These are phyloP conservation scores for baker's yeast (Saccharomyces cerevisiae) DNA, from an alignment of 805 yeast genomes.

Conservation along the genomic window DNA sequence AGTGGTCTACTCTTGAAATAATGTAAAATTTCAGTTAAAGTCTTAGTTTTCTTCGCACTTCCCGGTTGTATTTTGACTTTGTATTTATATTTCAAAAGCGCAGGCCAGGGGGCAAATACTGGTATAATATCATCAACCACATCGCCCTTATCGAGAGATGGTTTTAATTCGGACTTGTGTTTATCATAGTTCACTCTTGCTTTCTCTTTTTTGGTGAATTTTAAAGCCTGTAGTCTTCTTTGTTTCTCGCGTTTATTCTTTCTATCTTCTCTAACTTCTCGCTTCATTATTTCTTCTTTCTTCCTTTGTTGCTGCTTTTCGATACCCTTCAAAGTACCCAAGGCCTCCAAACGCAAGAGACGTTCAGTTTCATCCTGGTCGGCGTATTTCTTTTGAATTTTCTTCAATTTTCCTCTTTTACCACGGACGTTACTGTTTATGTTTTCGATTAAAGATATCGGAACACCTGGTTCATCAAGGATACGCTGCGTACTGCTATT, in stretches of 20 bases:
- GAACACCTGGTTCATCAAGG: slow-evolving; percentile 6
- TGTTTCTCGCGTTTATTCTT: slow-evolving; percentile 31
- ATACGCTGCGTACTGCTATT: background rate
- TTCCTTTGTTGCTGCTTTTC: slow-evolving; percentile 33
- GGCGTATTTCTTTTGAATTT: slow-evolving; percentile 72
- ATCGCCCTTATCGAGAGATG: slow-evolving; percentile 36
- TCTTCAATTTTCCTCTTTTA: slow-evolving; percentile 74
- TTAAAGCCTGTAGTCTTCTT: slow-evolving; percentile 32
- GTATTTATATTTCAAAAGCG: slow-evolving; percentile 65
- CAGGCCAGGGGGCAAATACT: slow-evolving; percentile 87
- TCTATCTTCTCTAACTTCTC: slow-evolving; percentile 30
- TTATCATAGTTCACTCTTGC: slow-evolving; percentile 38
- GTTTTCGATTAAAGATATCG: slow-evolving; percentile 19
- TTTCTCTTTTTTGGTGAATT: slow-evolving; percentile 32
- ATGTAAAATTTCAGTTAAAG: slow-evolving; percentile 59
- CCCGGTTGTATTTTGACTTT: slow-evolving; percentile 78
- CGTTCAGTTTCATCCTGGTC: slow-evolving; percentile 92
- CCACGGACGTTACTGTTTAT: slow-evolving; percentile 57
- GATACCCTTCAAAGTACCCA: slow-evolving; percentile 70
- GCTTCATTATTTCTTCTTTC: slow-evolving; percentile 29
- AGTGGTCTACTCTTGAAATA: slow-evolving; percentile 45
- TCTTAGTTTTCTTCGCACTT: slow-evolving; percentile 78
- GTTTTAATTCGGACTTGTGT: slow-evolving; percentile 33
- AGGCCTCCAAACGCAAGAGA: slow-evolving; percentile 59
- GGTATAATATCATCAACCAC: slow-evolving; percentile 60